Evolutionary conservation across 495 filamentous ascomycete genomes (phyloP), one percentile per base, ranked within the genome.

Genomic region (Cenococcum geophilum): DNA sequence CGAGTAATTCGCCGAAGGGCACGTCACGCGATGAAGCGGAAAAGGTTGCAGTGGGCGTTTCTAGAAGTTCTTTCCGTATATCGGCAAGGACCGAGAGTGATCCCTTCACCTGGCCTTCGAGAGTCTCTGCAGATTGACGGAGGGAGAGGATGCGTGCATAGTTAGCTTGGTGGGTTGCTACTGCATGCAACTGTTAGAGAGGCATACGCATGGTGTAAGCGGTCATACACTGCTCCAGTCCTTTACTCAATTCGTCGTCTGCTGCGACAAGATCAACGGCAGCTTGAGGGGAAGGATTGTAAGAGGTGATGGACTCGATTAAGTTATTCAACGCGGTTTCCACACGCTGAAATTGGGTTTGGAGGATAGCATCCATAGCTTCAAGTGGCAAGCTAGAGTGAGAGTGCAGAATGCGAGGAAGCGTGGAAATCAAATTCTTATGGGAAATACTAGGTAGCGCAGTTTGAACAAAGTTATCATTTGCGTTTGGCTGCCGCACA

Each of bases 291-390:
- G 83, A 86, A 32, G 89, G 89, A 63, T 89, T 88, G 79, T 89
- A 91, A 59, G 88, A 84, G 9, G 86, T 76, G 45, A 92, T 87
- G 1, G 88, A 89, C 69, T 88, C 85, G 66, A 89, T 82, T 11
- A 92, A 78, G 9, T 73, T 79, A 12, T 78, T 76, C 25, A 92
- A 76, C 5, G 85, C 83, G 58, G 80, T 79, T 68, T 89, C 87
- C 43, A 91, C 75, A 55, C 85, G 82, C 64, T 86, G 79, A 64
- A 90, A 87, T 60, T 82, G 81, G 14, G 63, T 59, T 58, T 83
- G 79, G 27, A 89, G 74, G 55, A 80, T 72, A 40, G 75, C 72
- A 58, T 88, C 80, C 86, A 89, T 89, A 52, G 35, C 50, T 45
- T 32, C 27, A 32, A 32, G 23, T 3, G 20, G 12, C 3, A 22